Evolutionary conservation across 805 yeast species (phyloP).

Genomic region (Babjeviella inositovora): DNA sequence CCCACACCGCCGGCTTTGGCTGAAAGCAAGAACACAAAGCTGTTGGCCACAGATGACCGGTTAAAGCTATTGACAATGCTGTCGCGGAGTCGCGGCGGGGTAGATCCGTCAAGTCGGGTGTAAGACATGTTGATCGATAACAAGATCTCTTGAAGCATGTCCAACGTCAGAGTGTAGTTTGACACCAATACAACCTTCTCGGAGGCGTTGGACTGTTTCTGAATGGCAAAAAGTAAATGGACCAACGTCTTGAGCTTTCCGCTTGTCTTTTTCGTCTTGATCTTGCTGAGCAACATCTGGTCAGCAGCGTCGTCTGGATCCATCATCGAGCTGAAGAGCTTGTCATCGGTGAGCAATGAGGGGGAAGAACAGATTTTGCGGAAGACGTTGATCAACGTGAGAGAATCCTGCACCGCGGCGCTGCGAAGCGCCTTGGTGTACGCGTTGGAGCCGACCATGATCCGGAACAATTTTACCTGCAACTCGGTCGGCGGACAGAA

Average conservation of each 20-base stretch:
- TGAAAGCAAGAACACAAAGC: constrained; percentile 60
- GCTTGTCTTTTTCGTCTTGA: constrained; percentile 10
- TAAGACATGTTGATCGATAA: constrained; percentile 29
- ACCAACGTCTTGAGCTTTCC: constrained; percentile 58
- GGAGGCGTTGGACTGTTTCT: constrained; percentile 13
- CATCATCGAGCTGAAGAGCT: constrained; percentile 13
- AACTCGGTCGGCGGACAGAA: constrained; percentile 60
- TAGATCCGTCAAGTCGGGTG: constrained; percentile 70
- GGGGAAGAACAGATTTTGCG: constrained; percentile 82
- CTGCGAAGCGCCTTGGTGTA: constrained; percentile 13
- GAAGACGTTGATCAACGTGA: constrained; percentile 57
- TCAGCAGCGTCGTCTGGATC: constrained; percentile 5
- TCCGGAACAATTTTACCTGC: constrained; percentile 40
- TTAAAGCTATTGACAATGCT: constrained; percentile 58
- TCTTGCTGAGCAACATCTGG: constrained; percentile 11
- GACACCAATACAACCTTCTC: constrained; percentile 83
- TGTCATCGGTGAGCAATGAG: constrained; percentile 34
- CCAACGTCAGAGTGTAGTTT: constrained; percentile 77
- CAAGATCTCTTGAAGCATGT: constrained; percentile 48
- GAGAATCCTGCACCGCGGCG: constrained; percentile 21
- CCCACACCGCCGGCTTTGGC: constrained; percentile 95
- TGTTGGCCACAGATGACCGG: constrained; percentile 13
- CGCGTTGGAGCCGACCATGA: constrained; percentile 21
- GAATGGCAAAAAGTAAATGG: constrained; percentile 34
- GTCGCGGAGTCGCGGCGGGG: constrained; percentile 52